Evolutionary conservation across 768 basidiomycete genomes (phyloP).

Genomic region (Mycena metata): DNA sequence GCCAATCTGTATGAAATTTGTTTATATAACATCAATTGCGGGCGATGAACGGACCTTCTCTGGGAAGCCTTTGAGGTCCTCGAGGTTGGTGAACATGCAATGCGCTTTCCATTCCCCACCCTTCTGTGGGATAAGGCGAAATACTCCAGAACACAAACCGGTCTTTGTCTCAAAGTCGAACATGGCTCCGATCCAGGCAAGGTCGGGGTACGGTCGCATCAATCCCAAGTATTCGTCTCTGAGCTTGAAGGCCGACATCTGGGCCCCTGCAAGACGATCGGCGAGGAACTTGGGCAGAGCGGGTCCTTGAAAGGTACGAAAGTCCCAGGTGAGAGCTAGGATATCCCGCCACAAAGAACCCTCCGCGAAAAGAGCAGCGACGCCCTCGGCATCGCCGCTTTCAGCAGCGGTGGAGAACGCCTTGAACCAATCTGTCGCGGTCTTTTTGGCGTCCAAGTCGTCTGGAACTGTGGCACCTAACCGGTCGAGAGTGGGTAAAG

Average conservation of each 20-base stretch:
- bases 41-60: constrained; percentile 49
- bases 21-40: background rate
- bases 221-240: constrained; percentile 49
- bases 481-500: constrained; percentile 47
- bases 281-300: constrained; percentile 55
- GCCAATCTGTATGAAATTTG: constrained; percentile 47
- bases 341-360: constrained; percentile 66
- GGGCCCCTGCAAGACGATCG: constrained; percentile 51
- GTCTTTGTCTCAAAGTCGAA: constrained; percentile 69
- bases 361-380: constrained; percentile 41
- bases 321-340: constrained; percentile 65
- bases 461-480: constrained; percentile 41
- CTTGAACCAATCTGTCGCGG: constrained; percentile 50
- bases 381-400: constrained; percentile 31
- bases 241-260: constrained; percentile 48
- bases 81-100: constrained; percentile 70
- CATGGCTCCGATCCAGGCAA: constrained; percentile 69
- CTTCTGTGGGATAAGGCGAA: constrained; percentile 63
- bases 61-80: constrained; percentile 65
- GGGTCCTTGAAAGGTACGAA: constrained; percentile 61
- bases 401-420: constrained; percentile 37
- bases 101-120: constrained; percentile 70
- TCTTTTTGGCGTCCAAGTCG: constrained; percentile 42
- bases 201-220: constrained; percentile 60
- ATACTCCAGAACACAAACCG: constrained; percentile 66